Base-by-base conservation (phyloP, 495 filamentous ascomycete species). In the Aspergillus nidulans region DNA sequence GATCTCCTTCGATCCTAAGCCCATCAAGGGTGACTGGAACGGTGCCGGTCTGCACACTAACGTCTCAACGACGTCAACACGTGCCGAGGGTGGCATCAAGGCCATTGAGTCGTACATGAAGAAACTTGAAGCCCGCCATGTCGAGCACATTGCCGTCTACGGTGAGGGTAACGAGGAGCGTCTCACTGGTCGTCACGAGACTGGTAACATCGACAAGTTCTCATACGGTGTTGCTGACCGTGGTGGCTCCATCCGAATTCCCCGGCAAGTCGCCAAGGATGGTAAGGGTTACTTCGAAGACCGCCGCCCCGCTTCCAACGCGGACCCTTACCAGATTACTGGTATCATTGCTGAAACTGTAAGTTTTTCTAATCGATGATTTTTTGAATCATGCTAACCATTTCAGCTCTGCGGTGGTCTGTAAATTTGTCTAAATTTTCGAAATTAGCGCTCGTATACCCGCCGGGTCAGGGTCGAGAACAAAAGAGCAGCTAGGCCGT, bases 271-370 rank as follows among this genome's bases (percentile, higher is more conserved):
- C 69, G 94, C 88, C 50, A 90, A 90, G 71, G 91, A 96, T 71
- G 91, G 91, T 73, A 95, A 89, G 77, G 94, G 94, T 62, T 98
- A 98, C 83, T 97, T 98, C 60, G 94, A 98, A 80, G 94, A 98
- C 64, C 85, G 94, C 68, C 82, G 94, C 63, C 94, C 94, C 42
- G 94, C 94, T 41, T 92, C 87, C 67, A 98, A 98, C 70, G 94
- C 85, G 59, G 91, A 95, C 75, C 94, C 94, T 23, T 98, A 98
- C 78, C 92, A 91, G 77, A 91, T 96, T 68, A 95, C 90, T 56
- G 89, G 89, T 67, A 94, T 96, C 69, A 87, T 95, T 66, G 88
- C 92, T 72, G 87, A 91, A 80, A 89, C 87, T 65, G 70, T 77
- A 67, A 54, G 64, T 59, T 46, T 28, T 26, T 43, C 16, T 38